Conservation (phyloP, 2,329 filamentous ascomycete species). For the Aspergillus puulaauensis region DNA sequence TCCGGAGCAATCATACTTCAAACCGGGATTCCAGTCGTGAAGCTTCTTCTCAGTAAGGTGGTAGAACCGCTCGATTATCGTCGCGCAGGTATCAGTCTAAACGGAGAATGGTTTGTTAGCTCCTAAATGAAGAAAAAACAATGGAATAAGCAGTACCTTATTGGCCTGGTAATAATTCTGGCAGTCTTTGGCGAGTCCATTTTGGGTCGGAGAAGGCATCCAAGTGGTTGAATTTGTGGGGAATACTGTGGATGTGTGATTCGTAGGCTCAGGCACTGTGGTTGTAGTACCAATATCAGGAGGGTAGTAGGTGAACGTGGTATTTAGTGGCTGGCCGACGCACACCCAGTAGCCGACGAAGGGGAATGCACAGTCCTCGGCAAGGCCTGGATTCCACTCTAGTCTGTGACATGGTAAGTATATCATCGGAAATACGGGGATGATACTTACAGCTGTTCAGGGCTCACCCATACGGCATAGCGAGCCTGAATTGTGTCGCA, state of each 20-base stretch:
- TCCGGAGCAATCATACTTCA: constrained; percentile 9
- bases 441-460: constrained; percentile 7
- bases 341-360: constrained; percentile 14
- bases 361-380: constrained; percentile 7
- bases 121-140: neutral
- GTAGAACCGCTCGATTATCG: constrained; percentile 3
- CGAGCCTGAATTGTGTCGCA: constrained; percentile 9
- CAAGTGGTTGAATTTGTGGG: neutral
- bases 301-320: constrained; percentile 1
- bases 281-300: neutral
- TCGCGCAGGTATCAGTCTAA: constrained; percentile 10
- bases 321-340: neutral
- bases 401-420: constrained; percentile 3
- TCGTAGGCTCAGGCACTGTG: constrained; percentile 2
- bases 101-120: neutral
- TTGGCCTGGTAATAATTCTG: constrained; percentile 8
- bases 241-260: neutral
- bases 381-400: constrained; percentile 14
- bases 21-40: constrained; percentile 13
- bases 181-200: neutral
- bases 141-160: neutral
- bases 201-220: constrained; percentile 6
- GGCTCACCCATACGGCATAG: constrained; percentile 1
- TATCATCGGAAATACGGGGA: neutral
- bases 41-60: neutral